These are phyloP conservation scores for Diaporthe aspalathi DNA, from an alignment of 2,329 filamentous ascomycete genomes.

Conservation along the genomic window DNA sequence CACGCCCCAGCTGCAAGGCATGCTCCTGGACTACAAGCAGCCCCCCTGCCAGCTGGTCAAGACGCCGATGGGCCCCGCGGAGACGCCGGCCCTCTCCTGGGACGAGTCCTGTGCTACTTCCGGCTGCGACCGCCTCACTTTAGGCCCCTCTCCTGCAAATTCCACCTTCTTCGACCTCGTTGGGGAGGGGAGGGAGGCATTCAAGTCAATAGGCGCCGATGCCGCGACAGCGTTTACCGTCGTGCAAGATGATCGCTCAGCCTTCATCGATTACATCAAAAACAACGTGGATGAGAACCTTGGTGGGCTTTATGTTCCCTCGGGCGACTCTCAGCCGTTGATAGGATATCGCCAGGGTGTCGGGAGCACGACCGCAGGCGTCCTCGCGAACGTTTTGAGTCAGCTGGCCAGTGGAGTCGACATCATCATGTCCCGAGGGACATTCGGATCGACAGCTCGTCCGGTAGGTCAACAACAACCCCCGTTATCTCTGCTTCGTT, in stretches of 20 bases:
- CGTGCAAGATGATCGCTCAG: background rate
- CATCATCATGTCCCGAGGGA: conserved; percentile 5
- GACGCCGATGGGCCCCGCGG: background rate
- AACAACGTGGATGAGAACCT: background rate
- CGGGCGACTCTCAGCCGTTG: background rate
- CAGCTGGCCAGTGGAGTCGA: background rate
- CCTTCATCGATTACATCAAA: background rate
- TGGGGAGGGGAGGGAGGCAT: background rate
- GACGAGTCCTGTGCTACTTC: background rate
- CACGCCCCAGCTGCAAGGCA: background rate
- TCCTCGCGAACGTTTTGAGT: background rate
- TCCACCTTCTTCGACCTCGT: background rate
- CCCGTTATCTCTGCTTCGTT: background rate
- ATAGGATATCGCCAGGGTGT: background rate
- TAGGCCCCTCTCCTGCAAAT: background rate
- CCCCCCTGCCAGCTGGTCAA: background rate
- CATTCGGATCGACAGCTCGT: background rate
- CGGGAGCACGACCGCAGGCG: background rate
- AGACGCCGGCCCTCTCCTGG: background rate
- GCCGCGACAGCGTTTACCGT: background rate
- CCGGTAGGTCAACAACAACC: background rate
- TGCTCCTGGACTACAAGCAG: background rate
- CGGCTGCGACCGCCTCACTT: background rate
- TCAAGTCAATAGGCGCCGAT: background rate
- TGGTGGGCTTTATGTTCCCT: background rate